Evolutionary conservation across 208 protist species (phyloP).

Genomic region (Crithidia expoeki): DNA sequence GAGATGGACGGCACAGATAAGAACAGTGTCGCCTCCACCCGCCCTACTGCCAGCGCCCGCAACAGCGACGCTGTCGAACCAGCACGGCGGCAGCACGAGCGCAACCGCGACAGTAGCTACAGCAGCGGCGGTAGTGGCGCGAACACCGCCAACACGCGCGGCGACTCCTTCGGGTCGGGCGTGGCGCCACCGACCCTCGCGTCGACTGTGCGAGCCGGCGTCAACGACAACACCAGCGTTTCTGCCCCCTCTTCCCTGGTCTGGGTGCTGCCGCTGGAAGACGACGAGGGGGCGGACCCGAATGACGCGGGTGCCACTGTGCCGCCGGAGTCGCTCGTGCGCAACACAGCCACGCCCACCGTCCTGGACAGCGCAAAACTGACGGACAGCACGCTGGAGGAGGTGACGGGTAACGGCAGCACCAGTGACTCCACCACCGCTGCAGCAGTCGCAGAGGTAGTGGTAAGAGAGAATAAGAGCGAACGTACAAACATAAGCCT

Average conservation of each 20-base stretch:
- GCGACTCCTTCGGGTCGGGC: neutral
- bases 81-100: too few relatives aligned
- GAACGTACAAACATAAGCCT: neutral
- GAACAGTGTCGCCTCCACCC: constrained; percentile 19
- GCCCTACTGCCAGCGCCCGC: neutral
- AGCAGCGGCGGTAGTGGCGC: neutral
- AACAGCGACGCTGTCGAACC: constrained; percentile 5
- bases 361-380: neutral
- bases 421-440: neutral
- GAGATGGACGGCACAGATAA: constrained; percentile 8
- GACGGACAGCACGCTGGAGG: neutral
- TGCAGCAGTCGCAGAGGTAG: neutral
- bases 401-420: neutral
- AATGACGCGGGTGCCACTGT: constrained; percentile 3
- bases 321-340: neutral
- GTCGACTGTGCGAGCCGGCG: neutral
- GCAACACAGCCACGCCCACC: neutral
- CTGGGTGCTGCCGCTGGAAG: constrained; percentile 16
- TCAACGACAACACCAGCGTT: neutral
- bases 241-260: neutral
- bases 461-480: neutral
- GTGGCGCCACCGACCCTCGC: neutral
- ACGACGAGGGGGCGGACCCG: constrained; percentile 13
- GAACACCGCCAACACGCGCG: neutral
- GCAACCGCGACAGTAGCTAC: neutral